These are phyloP conservation scores for Barnettozyma salicaria DNA, from an alignment of 805 yeast genomes.

Conservation along the genomic window DNA sequence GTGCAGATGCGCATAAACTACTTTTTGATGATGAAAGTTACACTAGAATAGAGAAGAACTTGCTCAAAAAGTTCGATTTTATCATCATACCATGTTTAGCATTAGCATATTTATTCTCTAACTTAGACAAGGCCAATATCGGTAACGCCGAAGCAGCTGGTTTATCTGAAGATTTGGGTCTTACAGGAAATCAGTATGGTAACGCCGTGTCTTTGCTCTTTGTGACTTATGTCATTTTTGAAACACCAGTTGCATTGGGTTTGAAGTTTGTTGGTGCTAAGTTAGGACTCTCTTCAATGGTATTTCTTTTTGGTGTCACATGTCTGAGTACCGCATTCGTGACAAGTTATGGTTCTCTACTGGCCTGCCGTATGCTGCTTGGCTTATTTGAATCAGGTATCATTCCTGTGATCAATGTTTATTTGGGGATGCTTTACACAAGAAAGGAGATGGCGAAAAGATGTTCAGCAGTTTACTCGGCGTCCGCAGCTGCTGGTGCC, in stretches of 20 bases:
- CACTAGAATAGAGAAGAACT: constrained; percentile 26
- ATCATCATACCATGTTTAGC: constrained; percentile 39
- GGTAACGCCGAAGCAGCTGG: constrained; percentile 58
- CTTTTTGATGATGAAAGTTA: constrained; percentile 9
- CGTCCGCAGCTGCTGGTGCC: constrained; percentile 36
- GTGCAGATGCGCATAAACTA: neutral
- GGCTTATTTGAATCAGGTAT: constrained; percentile 50
- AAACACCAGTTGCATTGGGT: constrained; percentile 34
- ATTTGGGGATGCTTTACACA: constrained; percentile 42
- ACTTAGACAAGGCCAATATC: constrained; percentile 50
- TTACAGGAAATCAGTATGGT: constrained; percentile 36
- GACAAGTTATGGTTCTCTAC: constrained; percentile 34
- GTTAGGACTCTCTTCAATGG: constrained; percentile 28
- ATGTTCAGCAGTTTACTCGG: constrained; percentile 26
- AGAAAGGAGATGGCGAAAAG: constrained; percentile 44
- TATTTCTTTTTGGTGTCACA: constrained; percentile 34
- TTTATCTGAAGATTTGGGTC: constrained; percentile 34
- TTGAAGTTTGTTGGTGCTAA: constrained; percentile 34
- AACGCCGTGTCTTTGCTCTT: constrained; percentile 41
- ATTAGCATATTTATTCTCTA: constrained; percentile 39
- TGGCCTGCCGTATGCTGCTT: constrained; percentile 42
- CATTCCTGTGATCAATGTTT: constrained; percentile 43
- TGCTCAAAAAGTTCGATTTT: constrained; percentile 38
- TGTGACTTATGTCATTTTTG: constrained; percentile 38
- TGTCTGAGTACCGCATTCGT: constrained; percentile 40